Conservation (phyloP, 129 eudicot species). For the Glebionis coronaria region DNA sequence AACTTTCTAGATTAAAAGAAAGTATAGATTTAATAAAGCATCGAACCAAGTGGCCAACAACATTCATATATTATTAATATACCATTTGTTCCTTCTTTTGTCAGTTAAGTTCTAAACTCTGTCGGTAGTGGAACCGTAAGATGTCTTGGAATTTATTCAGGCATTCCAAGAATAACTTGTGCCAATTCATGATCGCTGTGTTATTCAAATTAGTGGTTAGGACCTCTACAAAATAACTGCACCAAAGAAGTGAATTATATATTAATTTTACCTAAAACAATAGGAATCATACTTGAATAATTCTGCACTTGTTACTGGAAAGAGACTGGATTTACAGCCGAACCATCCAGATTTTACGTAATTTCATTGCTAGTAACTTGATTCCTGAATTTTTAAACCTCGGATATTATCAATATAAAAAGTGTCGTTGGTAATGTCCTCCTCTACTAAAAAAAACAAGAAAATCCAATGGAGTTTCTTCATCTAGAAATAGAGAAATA, state of each 20-base stretch:
- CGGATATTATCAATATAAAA: conserved; percentile 12
- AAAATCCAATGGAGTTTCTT: no score
- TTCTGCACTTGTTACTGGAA: conserved; percentile 79
- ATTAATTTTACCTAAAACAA: conserved; percentile 67
- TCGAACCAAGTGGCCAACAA: neutral
- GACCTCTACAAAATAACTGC: conserved; percentile 16
- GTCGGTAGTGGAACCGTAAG: conserved; percentile 68
- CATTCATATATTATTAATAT: conserved; percentile 1
- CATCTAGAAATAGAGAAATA: neutral
- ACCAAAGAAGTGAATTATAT: neutral
- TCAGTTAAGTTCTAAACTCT: conserved; percentile 54
- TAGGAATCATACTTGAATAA: conserved; percentile 76
- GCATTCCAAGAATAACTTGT: conserved; percentile 78
- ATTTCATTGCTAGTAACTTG: conserved; percentile 44
- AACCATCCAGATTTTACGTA: conserved; percentile 80
- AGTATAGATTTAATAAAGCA: neutral
- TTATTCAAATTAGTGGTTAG: conserved; percentile 28
- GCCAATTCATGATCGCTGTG: conserved; percentile 95
- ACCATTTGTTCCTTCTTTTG: conserved; percentile 80
- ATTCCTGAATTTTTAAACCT: conserved; percentile 39
- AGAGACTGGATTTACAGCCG: conserved; percentile 82
- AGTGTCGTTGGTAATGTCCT: no score
- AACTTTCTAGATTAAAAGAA: no score
- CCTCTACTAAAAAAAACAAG: no score
- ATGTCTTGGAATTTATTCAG: conserved; percentile 72